Conservation (phyloP, 768 basidiomycete species). For the Lyophyllum semitale region DNA sequence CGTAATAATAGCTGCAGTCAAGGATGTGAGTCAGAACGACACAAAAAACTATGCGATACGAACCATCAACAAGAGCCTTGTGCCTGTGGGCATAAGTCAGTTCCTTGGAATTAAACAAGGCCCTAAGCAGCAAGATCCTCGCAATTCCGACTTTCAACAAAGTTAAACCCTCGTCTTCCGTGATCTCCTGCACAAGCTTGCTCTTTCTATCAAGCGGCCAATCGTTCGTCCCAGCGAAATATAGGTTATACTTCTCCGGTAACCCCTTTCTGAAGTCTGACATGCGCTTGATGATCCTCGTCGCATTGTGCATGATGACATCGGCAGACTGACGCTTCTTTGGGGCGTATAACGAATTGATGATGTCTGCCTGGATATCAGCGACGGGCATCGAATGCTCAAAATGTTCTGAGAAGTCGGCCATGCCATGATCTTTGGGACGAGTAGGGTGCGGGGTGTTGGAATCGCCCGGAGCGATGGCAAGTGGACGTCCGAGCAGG, state of each 20-base stretch:
- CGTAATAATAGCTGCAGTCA: slow-evolving; percentile 67
- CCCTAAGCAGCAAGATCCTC: slow-evolving; percentile 75
- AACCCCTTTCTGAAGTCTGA: slow-evolving; percentile 66
- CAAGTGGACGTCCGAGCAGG: slow-evolving; percentile 82
- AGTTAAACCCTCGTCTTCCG: slow-evolving; percentile 81
- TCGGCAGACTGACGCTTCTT: slow-evolving; percentile 69
- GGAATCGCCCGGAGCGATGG: slow-evolving; percentile 79
- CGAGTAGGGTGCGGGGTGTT: slow-evolving; percentile 76
- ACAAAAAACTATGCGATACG: slow-evolving; percentile 19
- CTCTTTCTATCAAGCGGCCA: slow-evolving; percentile 69
- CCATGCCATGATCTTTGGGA: slow-evolving; percentile 34
- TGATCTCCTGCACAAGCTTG: slow-evolving; percentile 71
- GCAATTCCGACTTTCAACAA: slow-evolving; percentile 83
- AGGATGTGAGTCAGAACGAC: background rate
- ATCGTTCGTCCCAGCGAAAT: slow-evolving; percentile 77
- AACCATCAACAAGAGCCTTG: slow-evolving; percentile 79
- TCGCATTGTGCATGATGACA: slow-evolving; percentile 74
- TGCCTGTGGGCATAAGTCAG: slow-evolving; percentile 65
- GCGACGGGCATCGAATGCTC: slow-evolving; percentile 72
- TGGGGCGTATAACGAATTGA: slow-evolving; percentile 82
- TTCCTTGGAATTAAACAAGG: slow-evolving; percentile 77
- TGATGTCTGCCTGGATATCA: slow-evolving; percentile 87
- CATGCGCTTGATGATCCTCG: slow-evolving; percentile 78
- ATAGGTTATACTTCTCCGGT: slow-evolving; percentile 71
- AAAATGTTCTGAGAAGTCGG: slow-evolving; percentile 79